Base-by-base conservation (phyloP, 306 rosid genomes). In the Coriaria nepalensis region DNA sequence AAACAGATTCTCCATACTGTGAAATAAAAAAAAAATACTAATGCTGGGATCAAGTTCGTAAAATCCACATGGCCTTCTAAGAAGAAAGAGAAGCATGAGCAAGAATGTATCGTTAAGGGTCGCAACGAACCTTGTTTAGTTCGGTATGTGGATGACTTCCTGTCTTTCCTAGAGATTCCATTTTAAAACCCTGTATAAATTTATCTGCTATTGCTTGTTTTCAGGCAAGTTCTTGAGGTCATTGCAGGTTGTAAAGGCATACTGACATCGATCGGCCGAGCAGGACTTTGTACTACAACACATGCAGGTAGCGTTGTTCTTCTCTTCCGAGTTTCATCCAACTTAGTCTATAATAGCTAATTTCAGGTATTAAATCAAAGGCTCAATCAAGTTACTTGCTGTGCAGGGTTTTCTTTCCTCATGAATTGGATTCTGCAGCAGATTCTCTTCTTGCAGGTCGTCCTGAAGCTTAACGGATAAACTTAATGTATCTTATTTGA, bases 51-150 rank as follows among this genome's bases (percentile, higher is more conserved):
- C 37, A 77, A 67, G 15, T 79, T 78, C 67, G 92, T 90, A 49
- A 81, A 84, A 63, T 74, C 94, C 8, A 60, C 50, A 52, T 81
- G 94, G 92, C 67, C 87, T 60, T 90, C 92, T 35, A 90, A 81
- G 72, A 84, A 90, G 86, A 90, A 90, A 71, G 97, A 90, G 63
- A 84, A 81, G 72, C 69, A 90, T 47, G 87, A 90, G 54, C 80
- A 64, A 59, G 84, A 62, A 42, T 72, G 71, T 64, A 63, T 75
- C 46, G 84, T 90, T 63, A 90, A 90, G 57, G 95, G 88, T 64
- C 82, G 97, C 61, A 90, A 79, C 58, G 97, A 90, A 73, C 97
- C 97, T 36, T 90, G 97, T 73, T 73, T 68, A 59, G 95, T 90
- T 49, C 74, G 81, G 97, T 81, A 53, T 61, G 73, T 66, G 47